Conservation (phyloP, 257 asterid species). For the Jasminum sambac region DNA sequence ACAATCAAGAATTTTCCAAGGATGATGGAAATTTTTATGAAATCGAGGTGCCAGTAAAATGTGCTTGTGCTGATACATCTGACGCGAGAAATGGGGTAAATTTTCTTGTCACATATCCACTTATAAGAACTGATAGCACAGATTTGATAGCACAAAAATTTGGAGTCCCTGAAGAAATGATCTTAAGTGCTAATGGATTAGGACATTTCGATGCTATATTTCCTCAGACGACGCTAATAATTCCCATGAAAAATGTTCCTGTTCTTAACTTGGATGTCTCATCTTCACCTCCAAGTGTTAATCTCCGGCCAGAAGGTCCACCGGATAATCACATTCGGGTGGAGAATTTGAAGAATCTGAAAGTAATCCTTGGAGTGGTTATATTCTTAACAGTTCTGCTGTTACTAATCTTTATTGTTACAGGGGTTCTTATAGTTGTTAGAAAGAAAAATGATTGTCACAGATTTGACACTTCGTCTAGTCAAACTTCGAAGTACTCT, state of each 20-base stretch:
- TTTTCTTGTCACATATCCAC: slow-evolving; percentile 3
- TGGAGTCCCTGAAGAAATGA: neutral
- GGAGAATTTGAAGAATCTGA: neutral
- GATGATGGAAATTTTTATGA: neutral
- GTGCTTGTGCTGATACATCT: neutral
- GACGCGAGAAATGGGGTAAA: neutral
- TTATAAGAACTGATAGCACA: neutral
- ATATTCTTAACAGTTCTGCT: neutral
- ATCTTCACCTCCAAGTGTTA: neutral
- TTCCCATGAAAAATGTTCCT: neutral
- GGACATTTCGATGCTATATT: neutral
- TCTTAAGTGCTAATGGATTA: neutral
- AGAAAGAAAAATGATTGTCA: neutral
- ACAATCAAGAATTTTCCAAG: neutral
- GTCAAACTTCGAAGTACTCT: slow-evolving; percentile 1
- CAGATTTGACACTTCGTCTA: neutral
- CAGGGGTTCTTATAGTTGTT: neutral
- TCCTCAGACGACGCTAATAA: neutral
- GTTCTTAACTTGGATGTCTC: neutral
- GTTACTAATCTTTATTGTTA: neutral
- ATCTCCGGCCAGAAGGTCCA: neutral
- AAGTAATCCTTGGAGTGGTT: neutral
- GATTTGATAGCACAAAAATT: neutral
- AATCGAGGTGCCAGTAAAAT: neutral
- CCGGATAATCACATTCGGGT: neutral